Conservation (phyloP, 2,329 filamentous ascomycete genomes). For the Exophiala aquamarina region DNA sequence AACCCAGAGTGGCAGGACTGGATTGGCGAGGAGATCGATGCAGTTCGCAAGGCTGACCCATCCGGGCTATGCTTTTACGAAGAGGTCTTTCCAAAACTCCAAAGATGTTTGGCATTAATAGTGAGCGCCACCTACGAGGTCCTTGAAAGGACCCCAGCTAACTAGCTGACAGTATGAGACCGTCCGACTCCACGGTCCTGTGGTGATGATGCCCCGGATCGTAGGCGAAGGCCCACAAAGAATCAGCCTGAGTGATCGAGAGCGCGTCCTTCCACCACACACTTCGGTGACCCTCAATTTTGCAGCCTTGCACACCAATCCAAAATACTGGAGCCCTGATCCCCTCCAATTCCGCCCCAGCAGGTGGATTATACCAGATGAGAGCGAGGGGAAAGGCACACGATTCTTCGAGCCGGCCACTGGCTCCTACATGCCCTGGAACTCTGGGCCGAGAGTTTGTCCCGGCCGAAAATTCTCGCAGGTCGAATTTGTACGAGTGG, state of each 20-base stretch:
- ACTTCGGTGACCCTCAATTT: slow-evolving; percentile 28
- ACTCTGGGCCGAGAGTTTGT: slow-evolving; percentile 32
- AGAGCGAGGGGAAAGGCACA: slow-evolving; percentile 43
- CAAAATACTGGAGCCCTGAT: slow-evolving; percentile 30
- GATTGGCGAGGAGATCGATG: slow-evolving; percentile 25
- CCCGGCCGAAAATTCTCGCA: slow-evolving; percentile 38
- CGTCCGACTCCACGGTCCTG: slow-evolving; percentile 29
- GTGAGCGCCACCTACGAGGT: slow-evolving; percentile 28
- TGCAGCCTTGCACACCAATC: slow-evolving; percentile 33
- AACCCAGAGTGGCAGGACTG: slow-evolving; percentile 23
- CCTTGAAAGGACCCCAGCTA: neutral
- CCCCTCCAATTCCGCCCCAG: slow-evolving; percentile 32
- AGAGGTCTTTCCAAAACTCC: slow-evolving; percentile 44
- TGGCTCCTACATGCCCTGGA: slow-evolving; percentile 33
- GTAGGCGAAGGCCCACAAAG: slow-evolving; percentile 15
- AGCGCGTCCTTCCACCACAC: slow-evolving; percentile 23
- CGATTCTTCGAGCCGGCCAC: slow-evolving; percentile 26
- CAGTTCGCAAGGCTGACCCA: slow-evolving; percentile 18
- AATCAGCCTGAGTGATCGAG: slow-evolving; percentile 18
- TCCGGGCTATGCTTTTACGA: slow-evolving; percentile 41
- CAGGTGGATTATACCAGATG: slow-evolving; percentile 41
- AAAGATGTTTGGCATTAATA: slow-evolving; percentile 50
- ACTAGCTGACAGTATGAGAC: slow-evolving; percentile 27
- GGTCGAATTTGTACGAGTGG: slow-evolving; percentile 37
- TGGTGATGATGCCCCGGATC: slow-evolving; percentile 24